These are phyloP conservation scores for Neopestalotiopsis sp. DNA, from an alignment of 2,329 filamentous ascomycete species.

Conservation along the genomic window DNA sequence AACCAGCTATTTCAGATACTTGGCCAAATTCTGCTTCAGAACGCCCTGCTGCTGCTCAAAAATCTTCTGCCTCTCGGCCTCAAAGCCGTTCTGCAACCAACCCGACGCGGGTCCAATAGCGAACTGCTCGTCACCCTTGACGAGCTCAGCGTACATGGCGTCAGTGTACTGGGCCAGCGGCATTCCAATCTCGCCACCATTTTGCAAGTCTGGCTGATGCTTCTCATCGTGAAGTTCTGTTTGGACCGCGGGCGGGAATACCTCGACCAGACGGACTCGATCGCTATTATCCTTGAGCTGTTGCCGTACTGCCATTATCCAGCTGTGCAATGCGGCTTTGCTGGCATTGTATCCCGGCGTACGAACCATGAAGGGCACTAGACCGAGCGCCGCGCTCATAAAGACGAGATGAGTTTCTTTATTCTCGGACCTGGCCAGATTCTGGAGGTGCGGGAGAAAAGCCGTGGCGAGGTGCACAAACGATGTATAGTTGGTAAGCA, in stretches of 20 bases:
- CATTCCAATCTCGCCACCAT: conserved; percentile 53
- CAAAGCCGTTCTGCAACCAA: conserved; percentile 32
- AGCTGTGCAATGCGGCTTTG: conserved; percentile 54
- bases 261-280: conserved; percentile 44
- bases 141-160: conserved; percentile 43
- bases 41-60: conserved; percentile 30
- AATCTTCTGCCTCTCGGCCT: conserved; percentile 32
- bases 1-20: conserved; percentile 26
- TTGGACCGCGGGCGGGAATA: conserved; percentile 47
- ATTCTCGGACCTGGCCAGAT: conserved; percentile 24
- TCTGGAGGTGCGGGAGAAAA: conserved; percentile 44
- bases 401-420: conserved; percentile 47
- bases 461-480: conserved; percentile 46
- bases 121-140: conserved; percentile 34
- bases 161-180: conserved; percentile 50
- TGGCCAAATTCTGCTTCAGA: conserved; percentile 25
- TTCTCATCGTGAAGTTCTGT: conserved; percentile 50
- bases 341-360: conserved; percentile 53
- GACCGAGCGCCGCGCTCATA: conserved; percentile 38
- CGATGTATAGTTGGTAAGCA: conserved; percentile 47
- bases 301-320: conserved; percentile 49
- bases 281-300: conserved; percentile 45
- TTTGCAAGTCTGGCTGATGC: conserved; percentile 46
- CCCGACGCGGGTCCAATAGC: conserved; percentile 25
- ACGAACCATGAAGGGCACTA: conserved; percentile 47